Evolutionary conservation across 2,329 filamentous ascomycete genomes (phyloP).

Genomic region (Penicillium hordei): DNA sequence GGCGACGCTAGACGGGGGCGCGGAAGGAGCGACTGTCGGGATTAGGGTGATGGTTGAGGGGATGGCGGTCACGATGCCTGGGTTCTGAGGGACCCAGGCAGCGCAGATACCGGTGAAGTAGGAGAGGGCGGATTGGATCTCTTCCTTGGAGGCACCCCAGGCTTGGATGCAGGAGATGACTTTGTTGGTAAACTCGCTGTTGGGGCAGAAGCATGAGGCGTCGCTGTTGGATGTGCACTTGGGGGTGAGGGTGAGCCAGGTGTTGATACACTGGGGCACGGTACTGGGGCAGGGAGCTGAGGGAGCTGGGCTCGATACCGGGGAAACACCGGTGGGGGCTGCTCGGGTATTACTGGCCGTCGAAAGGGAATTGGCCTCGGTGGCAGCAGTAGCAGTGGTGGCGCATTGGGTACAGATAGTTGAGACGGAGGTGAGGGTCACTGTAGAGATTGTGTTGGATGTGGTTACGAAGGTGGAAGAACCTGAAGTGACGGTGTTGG

Average conservation of each 20-base stretch:
- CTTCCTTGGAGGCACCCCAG: conserved; percentile 65
- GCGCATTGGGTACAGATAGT: conserved; percentile 25
- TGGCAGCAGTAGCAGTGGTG: conserved; percentile 14
- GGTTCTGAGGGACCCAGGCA: conserved; percentile 70
- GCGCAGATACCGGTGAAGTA: conserved; percentile 94
- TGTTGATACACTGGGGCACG: conserved; percentile 87
- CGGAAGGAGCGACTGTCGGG: conserved; percentile 40
- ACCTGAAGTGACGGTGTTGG: conserved; percentile 17
- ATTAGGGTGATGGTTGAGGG: conserved; percentile 59
- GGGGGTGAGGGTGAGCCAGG: conserved; percentile 70
- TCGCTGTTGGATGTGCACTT: conserved; percentile 84
- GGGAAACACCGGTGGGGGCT: conserved; percentile 14
- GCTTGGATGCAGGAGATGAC: conserved; percentile 80
- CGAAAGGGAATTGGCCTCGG: conserved; percentile 11
- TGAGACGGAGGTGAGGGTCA: conserved; percentile 24
- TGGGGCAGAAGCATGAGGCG: conserved; percentile 80
- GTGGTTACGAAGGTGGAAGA: conserved; percentile 18
- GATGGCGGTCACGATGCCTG: conserved; percentile 77
- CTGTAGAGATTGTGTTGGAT: conserved; percentile 18
- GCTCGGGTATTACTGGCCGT: conserved; percentile 5
- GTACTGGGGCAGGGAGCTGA: conserved; percentile 60
- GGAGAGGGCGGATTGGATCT: conserved; percentile 69
- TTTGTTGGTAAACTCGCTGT: conserved; percentile 70
- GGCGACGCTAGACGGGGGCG: conserved; percentile 52
- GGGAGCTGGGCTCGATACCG: conserved; percentile 28